A percentile compares a stretch with the other conserved stretches of the same genome.
phyloP scores from a whole-genome alignment of 768 basidiomycete genomes.

The Suillus variegatus region DNA sequence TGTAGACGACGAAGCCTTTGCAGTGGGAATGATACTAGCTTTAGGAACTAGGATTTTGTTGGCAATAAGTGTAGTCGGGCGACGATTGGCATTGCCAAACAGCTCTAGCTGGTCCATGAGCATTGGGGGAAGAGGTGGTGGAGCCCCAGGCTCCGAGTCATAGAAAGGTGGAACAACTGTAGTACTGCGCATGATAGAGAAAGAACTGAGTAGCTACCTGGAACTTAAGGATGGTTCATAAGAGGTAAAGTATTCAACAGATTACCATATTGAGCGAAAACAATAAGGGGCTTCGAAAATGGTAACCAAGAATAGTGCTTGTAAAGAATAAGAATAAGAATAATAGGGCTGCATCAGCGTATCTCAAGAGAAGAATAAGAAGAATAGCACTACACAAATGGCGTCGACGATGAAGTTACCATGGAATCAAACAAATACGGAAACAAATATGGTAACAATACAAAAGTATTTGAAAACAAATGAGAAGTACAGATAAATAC shows the following conservation, averaged over 20 bases:
- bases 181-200: conserved; percentile 1
- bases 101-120: conserved; percentile 6
- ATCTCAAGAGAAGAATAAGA: no score
- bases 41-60: neutral
- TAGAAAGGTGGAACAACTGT: neutral
- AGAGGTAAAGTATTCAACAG: neutral
- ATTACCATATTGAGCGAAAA: neutral
- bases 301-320: neutral
- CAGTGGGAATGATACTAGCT: neutral
- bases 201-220: neutral
- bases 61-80: neutral
- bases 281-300: neutral
- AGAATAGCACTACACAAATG: no score
- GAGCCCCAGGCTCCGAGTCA: no score
- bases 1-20: neutral
- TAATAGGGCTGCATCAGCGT: no score
- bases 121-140: no score
- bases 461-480: conserved; percentile 1
- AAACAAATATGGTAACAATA: neutral
- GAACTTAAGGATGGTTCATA: neutral
- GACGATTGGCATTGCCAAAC: neutral
- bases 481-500: neutral
- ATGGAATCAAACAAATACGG: neutral
- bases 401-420: neutral
- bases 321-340: no score